These are phyloP conservation scores for Harringtonia aguacate DNA, from an alignment of 2,329 filamentous ascomycete genomes.

Conservation along the genomic window DNA sequence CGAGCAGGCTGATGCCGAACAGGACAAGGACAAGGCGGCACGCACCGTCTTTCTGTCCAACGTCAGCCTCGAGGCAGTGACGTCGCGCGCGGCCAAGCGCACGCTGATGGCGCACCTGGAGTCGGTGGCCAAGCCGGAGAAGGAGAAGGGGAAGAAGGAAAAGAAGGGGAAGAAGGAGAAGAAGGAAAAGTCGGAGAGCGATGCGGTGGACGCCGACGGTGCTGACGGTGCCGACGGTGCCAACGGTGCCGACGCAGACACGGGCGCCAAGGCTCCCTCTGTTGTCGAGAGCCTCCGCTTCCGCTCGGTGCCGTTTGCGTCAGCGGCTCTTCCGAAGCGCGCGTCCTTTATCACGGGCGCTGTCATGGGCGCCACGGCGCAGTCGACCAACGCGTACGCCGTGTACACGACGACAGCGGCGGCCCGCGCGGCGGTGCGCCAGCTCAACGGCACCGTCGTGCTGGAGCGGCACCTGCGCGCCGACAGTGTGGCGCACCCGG, in stretches of 20 bases:
- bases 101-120: conserved; percentile 63
- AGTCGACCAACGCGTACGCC: conserved; percentile 87
- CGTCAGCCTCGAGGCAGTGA: conserved; percentile 73
- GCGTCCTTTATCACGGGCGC: conserved; percentile 90
- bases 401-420: conserved; percentile 71
- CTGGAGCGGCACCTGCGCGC: conserved; percentile 83
- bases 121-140: conserved; percentile 49
- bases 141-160: background rate
- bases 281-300: conserved; percentile 71
- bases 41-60: conserved; percentile 92
- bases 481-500: conserved; percentile 82
- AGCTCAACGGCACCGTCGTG: conserved; percentile 74
- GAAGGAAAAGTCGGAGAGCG: conserved; percentile 62
- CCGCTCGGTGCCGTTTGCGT: conserved; percentile 80
- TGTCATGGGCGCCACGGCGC: conserved; percentile 82
- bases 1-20: conserved; percentile 38
- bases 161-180: conserved; percentile 56
- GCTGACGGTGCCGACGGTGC: conserved; percentile 34
- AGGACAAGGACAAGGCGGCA: conserved; percentile 50
- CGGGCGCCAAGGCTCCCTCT: too few species aligned
- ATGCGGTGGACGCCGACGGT: conserved; percentile 64
- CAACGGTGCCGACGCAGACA: too few species aligned
- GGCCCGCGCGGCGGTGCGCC: conserved; percentile 63
- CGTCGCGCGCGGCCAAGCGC: conserved; percentile 72
- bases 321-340: conserved; percentile 71